Evolutionary conservation across 371 early-diverging fungal species (phyloP).

Genomic region (Agmasoma carcini): DNA sequence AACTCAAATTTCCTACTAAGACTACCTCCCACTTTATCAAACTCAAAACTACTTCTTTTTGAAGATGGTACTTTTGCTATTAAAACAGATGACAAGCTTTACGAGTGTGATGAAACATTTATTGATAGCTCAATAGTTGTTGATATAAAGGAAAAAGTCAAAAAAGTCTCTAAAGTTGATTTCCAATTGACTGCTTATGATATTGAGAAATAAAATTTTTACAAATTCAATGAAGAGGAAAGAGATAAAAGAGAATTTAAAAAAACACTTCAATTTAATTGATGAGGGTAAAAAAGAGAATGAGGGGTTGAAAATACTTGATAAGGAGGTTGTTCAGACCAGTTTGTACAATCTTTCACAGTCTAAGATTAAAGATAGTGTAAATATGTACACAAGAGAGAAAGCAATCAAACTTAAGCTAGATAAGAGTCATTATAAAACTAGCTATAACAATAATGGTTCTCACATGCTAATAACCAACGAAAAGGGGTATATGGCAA

Average conservation of each 20-base stretch:
- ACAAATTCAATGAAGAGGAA: constrained; percentile 6
- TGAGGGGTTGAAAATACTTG: constrained; percentile 1
- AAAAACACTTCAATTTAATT: background rate
- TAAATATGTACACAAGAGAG: constrained; percentile 62
- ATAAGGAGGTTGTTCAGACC: too few relatives aligned
- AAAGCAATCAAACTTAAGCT: constrained; percentile 71
- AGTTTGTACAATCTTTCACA: constrained; percentile 63
- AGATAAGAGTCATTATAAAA: constrained; percentile 65
- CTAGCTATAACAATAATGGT: constrained; percentile 71
- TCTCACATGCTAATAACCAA: constrained; percentile 59
- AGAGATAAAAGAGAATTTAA: constrained; percentile 13
- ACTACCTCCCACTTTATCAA: background rate
- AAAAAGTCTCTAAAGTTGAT: background rate
- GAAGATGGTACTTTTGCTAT: constrained; percentile 10
- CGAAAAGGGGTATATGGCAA: constrained; percentile 70
- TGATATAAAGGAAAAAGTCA: constrained; percentile 1
- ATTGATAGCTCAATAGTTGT: constrained; percentile 10
- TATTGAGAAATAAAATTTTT: background rate
- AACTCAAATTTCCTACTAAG: constrained; percentile 8
- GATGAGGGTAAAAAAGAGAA: background rate
- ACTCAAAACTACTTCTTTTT: constrained; percentile 5
- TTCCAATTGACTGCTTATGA: constrained; percentile 11
- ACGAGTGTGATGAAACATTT: constrained; percentile 16
- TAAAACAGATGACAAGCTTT: constrained; percentile 1
- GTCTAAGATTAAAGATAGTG: constrained; percentile 58